Conservation (phyloP, 441 rosid genomes). For the Arabidopsis lyrata region DNA sequence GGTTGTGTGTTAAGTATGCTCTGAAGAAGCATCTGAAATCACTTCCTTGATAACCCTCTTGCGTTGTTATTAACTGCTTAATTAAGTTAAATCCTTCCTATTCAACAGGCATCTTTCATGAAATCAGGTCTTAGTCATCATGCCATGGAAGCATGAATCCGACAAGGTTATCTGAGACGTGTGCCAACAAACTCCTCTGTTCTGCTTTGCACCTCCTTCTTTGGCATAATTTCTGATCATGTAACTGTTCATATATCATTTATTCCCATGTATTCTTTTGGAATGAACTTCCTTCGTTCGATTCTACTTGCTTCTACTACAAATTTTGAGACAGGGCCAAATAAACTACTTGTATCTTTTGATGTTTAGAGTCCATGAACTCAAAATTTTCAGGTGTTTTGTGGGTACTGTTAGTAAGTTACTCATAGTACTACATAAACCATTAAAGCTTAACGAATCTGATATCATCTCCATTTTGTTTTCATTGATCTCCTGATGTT, state of each 20-base stretch:
- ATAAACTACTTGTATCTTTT: neutral
- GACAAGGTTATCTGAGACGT: conserved; percentile 3
- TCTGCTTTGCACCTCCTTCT: conserved; percentile 20
- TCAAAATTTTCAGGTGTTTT: neutral
- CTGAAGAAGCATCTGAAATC: conserved; percentile 1
- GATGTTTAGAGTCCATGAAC: conserved; percentile 6
- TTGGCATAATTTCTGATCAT: conserved; percentile 6
- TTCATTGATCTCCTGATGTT: no score
- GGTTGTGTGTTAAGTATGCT: conserved; percentile 10
- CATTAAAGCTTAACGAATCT: conserved; percentile 6
- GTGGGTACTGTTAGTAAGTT: neutral
- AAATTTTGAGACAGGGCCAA: neutral
- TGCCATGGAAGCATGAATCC: conserved; percentile 11
- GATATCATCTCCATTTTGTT: neutral
- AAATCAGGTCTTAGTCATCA: neutral
- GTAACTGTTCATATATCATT: conserved; percentile 8
- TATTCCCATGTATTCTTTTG: neutral
- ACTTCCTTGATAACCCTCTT: neutral
- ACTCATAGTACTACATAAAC: no score
- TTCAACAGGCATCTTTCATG: conserved; percentile 38
- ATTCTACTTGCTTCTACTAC: neutral
- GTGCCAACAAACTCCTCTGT: conserved; percentile 23
- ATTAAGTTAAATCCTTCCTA: neutral
- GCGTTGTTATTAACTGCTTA: neutral
- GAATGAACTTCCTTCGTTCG: neutral